Evolutionary conservation across 2,329 filamentous ascomycete genomes (phyloP).

Genomic region (Ophiostoma ulmi): DNA sequence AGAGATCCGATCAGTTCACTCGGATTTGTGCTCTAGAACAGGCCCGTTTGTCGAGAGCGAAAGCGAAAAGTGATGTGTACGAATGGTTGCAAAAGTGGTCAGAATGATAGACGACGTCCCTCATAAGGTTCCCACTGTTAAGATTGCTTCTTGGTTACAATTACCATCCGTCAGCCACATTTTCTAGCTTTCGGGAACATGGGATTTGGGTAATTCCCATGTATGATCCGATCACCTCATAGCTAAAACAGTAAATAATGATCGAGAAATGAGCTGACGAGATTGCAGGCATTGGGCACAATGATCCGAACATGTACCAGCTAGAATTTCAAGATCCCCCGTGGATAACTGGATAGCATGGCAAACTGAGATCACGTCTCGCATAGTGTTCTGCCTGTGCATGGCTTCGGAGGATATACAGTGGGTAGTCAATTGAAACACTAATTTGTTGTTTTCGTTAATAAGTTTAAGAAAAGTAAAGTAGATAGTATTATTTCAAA

Average conservation of each 20-base stretch:
- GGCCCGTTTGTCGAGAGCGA: too few species aligned
- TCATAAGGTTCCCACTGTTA: too few species aligned
- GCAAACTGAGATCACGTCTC: not conserved
- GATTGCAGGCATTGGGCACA: not conserved
- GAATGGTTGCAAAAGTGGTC: not conserved
- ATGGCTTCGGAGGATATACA: not conserved
- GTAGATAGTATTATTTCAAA: too few species aligned
- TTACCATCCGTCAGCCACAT: not conserved
- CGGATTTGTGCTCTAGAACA: not conserved
- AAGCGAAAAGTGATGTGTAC: too few species aligned
- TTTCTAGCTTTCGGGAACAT: not conserved
- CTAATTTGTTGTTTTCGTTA: too few species aligned
- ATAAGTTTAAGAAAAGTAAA: too few species aligned
- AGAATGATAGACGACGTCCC: not conserved
- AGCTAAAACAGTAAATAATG: not conserved
- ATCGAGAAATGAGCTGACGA: not conserved
- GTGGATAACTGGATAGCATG: not conserved
- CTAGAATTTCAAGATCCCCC: not conserved
- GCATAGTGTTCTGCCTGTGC: not conserved
- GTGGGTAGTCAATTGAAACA: too few species aligned
- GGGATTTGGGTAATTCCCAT: not conserved
- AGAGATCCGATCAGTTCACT: not conserved
- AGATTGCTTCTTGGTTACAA: not conserved
- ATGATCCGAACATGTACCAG: not conserved
- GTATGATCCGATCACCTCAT: not conserved